Evolutionary conservation across 1,284 basidiomycete species (phyloP), one percentile per base, ranked within the genome.

Genomic region (Sporisorium reilianum): DNA sequence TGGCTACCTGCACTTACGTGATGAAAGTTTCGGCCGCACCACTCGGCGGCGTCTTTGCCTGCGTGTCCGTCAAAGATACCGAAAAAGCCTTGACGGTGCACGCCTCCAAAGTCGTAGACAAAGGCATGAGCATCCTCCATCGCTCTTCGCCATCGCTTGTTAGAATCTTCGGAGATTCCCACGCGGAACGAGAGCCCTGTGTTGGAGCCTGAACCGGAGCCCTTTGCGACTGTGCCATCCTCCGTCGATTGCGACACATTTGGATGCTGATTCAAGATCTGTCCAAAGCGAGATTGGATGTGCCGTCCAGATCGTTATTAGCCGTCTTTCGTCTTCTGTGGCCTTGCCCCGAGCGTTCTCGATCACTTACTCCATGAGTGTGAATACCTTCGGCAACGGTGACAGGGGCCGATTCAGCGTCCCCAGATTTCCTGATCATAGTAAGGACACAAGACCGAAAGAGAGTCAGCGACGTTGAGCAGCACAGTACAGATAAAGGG

Each of bases 121-220:
- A 97, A 97, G 32, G 94, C 93, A 85, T 99, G 95, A 1, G 95
- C 90, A 85, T 99, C 97, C 85, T 99, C 97, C 97, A 99, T 99
- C 36, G 92, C 93, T 70, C 96, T 88, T 65, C 97, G 88, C 75
- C 93, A 90, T 56, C 95, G 93, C 85, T 92, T 93, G 78, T 89
- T 89, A 49, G 86, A 83, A 86, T 97, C 94, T 79, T 97, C 94
- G 46, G 91, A 91, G 22, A 99, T 90, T 22, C 96, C 97, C 49
- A 98, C 90, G 73, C 91, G 81, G 82, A 88, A 91, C 5, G 80
- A 66, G 20, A 34, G 26, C 9, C 54, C 57, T 11, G 48, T 1
- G 36, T 6, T 50, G 12, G 52, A 48, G 34, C 34, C 54, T 6
- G 54, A 48, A 22, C 23, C 20, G 14, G 53, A 46, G 30, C 40